Evolutionary conservation across 176 grass and related monocot species (phyloP).

Genomic region (Oryza nivara): DNA sequence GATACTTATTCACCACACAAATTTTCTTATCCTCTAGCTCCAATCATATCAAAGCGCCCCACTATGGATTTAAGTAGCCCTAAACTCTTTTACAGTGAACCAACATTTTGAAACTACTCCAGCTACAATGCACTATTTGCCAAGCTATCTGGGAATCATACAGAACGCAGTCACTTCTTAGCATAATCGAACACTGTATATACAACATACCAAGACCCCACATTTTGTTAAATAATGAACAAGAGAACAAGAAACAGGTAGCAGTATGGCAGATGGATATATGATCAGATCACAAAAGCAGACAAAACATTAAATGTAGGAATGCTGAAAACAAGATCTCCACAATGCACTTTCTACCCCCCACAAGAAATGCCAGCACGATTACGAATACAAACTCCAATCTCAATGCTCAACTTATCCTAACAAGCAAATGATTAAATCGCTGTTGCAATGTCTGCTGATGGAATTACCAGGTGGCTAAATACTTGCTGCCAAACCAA

Average conservation of each 20-base stretch:
- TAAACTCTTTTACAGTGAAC: slow-evolving; percentile 10
- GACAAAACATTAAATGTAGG: slow-evolving; percentile 38
- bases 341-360: slow-evolving; percentile 34
- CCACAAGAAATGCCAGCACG: slow-evolving; percentile 32
- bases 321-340: slow-evolving; percentile 42
- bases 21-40: slow-evolving; percentile 12
- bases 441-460: slow-evolving; percentile 26
- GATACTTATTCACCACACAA: neutral
- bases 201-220: slow-evolving; percentile 29
- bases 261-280: slow-evolving; percentile 27
- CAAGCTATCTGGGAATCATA: slow-evolving; percentile 26
- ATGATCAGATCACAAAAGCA: slow-evolving; percentile 44
- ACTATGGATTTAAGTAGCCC: slow-evolving; percentile 14
- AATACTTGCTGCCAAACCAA: slow-evolving; percentile 40
- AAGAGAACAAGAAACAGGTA: slow-evolving; percentile 41
- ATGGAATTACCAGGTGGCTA: slow-evolving; percentile 30
- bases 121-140: neutral
- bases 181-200: slow-evolving; percentile 35
- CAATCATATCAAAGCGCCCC: slow-evolving; percentile 6
- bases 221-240: neutral
- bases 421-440: slow-evolving; percentile 37
- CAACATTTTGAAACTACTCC: slow-evolving; percentile 14
- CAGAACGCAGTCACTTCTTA: slow-evolving; percentile 24
- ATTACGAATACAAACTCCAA: slow-evolving; percentile 11
- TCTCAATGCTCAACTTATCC: slow-evolving; percentile 27